phyloP scores from a whole-genome alignment of 2,329 filamentous ascomycete genomes.

The Truncatella angustata region DNA sequence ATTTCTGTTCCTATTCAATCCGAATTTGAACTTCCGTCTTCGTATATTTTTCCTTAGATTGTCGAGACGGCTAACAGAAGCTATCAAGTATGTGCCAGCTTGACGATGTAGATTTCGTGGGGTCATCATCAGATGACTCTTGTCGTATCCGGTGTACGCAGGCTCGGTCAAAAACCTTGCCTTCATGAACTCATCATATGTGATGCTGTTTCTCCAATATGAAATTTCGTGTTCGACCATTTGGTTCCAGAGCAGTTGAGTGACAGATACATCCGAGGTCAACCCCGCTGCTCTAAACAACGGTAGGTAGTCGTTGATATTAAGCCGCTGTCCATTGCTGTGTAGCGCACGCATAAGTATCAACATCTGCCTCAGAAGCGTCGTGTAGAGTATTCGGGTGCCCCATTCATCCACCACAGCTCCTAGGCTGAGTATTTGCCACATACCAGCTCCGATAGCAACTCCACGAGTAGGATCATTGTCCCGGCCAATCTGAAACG shows the following conservation, averaged over 20 bases:
- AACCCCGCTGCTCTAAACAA: conserved; percentile 48
- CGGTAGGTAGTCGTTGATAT: conserved; percentile 40
- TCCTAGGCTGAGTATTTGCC: conserved; percentile 35
- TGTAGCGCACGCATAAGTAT: conserved; percentile 32
- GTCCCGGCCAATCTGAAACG: conserved; percentile 45
- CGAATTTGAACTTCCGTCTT: conserved; percentile 22
- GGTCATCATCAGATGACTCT: conserved; percentile 35
- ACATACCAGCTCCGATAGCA: conserved; percentile 37
- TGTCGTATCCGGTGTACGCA: conserved; percentile 45
- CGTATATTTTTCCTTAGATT: conserved; percentile 16
- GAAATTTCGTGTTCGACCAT: conserved; percentile 19
- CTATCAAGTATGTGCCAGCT: not conserved
- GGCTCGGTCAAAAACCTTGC: conserved; percentile 46
- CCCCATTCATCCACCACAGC: conserved; percentile 41
- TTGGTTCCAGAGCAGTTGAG: conserved; percentile 34
- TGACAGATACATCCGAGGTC: conserved; percentile 33
- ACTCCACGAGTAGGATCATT: conserved; percentile 47
- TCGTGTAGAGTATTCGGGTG: conserved; percentile 39
- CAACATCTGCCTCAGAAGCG: conserved; percentile 34
- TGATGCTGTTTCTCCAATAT: conserved; percentile 21
- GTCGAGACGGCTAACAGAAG: conserved; percentile 18
- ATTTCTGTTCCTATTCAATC: conserved; percentile 25
- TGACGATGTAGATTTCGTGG: conserved; percentile 36
- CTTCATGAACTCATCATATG: conserved; percentile 45
- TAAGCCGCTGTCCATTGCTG: conserved; percentile 24